A percentile compares a stretch with the other conserved stretches of the same genome.
Evolutionary conservation across 805 yeast genomes (phyloP).

Genomic region (Teunomyces pallodes): DNA sequence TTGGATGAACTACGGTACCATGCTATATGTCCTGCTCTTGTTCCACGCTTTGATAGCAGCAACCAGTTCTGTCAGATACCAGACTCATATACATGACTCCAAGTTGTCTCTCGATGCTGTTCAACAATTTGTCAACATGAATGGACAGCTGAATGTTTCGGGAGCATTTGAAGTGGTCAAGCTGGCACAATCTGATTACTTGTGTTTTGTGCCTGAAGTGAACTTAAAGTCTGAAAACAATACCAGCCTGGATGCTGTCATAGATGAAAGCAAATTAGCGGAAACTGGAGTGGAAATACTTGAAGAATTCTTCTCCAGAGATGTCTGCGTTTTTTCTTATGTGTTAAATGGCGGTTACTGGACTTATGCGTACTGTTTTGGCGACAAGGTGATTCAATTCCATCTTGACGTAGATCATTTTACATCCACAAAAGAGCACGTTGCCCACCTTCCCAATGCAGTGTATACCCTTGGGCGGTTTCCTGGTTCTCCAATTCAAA

Average conservation of each 20-base stretch:
- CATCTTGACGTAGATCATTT: slow-evolving; percentile 32
- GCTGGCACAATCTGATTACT: slow-evolving; percentile 9
- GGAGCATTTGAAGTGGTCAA: neutral
- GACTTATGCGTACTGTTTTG: slow-evolving; percentile 52
- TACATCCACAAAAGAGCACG: slow-evolving; percentile 27
- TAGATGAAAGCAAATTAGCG: slow-evolving; percentile 12
- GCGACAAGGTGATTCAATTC: slow-evolving; percentile 48
- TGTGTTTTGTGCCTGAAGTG: slow-evolving; percentile 20
- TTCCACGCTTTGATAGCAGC: slow-evolving; percentile 1
- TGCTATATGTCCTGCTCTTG: neutral
- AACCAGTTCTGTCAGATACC: neutral
- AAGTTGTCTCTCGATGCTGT: neutral
- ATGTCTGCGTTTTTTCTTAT: slow-evolving; percentile 22
- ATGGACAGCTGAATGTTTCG: neutral
- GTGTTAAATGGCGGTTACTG: slow-evolving; percentile 45
- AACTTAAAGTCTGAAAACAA: neutral
- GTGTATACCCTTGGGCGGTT: slow-evolving; percentile 39
- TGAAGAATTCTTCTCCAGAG: slow-evolving; percentile 15
- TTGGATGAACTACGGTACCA: neutral
- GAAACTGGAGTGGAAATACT: slow-evolving; percentile 16
- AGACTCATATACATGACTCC: neutral
- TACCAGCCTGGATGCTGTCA: neutral
- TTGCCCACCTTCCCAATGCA: slow-evolving; percentile 26
- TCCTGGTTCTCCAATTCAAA: slow-evolving; percentile 18
- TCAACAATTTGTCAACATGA: neutral